Percentiles rank a stretch among this genome's conserved stretches.
phyloP scores from a whole-genome alignment of 2,329 filamentous ascomycete species.

The Sclerotinia sclerotiorum region DNA sequence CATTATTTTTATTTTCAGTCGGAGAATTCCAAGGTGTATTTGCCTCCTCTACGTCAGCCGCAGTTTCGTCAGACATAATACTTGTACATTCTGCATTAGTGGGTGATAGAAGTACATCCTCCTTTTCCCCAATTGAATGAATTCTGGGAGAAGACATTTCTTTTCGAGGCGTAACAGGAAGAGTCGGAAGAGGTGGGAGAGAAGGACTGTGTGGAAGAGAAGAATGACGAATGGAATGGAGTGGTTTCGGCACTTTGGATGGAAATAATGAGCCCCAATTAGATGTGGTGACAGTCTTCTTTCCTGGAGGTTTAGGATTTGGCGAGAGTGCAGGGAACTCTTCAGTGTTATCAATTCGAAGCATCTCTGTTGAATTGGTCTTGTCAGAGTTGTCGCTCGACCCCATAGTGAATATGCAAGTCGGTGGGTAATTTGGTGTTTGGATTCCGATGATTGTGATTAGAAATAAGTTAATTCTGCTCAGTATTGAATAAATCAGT shows the following conservation, averaged over 20 bases:
- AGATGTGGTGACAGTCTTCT: background rate
- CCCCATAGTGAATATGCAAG: conserved; percentile 9
- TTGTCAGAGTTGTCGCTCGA: background rate
- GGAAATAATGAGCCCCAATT: conserved; percentile 14
- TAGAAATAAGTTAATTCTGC: background rate
- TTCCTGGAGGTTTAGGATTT: background rate
- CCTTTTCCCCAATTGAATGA: background rate
- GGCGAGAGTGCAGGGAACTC: conserved; percentile 16
- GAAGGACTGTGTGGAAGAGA: background rate
- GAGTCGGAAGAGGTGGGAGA: background rate
- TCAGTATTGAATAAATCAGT: background rate
- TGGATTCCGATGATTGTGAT: background rate
- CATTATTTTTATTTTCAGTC: background rate
- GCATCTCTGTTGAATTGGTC: background rate
- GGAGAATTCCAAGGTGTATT: conserved; percentile 9
- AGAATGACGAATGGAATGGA: background rate
- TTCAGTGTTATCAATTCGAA: background rate
- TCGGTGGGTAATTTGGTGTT: background rate
- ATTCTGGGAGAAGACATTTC: background rate
- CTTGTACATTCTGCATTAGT: conserved; percentile 13
- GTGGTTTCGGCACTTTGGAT: background rate
- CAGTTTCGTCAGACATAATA: conserved; percentile 4
- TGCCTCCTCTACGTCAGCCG: background rate
- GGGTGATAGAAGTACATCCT: background rate
- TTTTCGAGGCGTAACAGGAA: background rate